Evolutionary conservation across 768 basidiomycete species (phyloP).

Genomic region (Pleurotus ostreatus): DNA sequence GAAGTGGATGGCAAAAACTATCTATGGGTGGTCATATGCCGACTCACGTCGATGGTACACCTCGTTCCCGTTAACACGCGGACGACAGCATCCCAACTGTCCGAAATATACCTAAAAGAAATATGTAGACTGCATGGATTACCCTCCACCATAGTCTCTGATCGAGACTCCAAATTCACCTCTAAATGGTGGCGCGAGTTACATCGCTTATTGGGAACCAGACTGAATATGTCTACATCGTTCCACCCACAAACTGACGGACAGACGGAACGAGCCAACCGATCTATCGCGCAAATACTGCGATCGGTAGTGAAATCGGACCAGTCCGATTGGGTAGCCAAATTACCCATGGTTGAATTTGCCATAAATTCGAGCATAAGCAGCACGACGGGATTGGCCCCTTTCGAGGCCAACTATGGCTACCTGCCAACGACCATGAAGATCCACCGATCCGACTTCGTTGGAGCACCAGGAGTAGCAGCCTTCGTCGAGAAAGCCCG

Average conservation of each 20-base stretch:
- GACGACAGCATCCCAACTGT: conserved; percentile 21
- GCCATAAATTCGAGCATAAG: conserved; percentile 28
- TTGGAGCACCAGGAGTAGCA: conserved; percentile 15
- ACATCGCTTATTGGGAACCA: conserved; percentile 21
- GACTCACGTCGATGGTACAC: conserved; percentile 13
- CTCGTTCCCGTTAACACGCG: conserved; percentile 19
- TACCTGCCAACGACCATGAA: conserved; percentile 19
- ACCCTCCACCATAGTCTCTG: conserved; percentile 25
- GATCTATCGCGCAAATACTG: conserved; percentile 27
- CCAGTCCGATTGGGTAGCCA: conserved; percentile 28
- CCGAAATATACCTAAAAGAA: conserved; percentile 23
- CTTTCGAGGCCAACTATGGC: no score
- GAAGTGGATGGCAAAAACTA: conserved; percentile 21
- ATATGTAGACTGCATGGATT: conserved; percentile 27
- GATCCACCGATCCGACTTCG: not conserved
- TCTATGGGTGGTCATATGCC: conserved; percentile 26
- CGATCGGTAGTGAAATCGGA: conserved; percentile 16
- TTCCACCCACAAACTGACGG: conserved; percentile 41
- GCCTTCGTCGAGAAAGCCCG: conserved; percentile 20
- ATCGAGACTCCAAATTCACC: conserved; percentile 30
- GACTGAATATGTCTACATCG: conserved; percentile 29
- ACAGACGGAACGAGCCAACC: conserved; percentile 22
- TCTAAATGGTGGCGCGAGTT: conserved; percentile 28
- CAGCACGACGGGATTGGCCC: not conserved
- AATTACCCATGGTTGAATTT: conserved; percentile 16